A percentile compares a stretch with the other conserved stretches of the same genome.
Evolutionary conservation across 2,329 filamentous ascomycete genomes (phyloP).

Genomic region (Phialemonium atrogriseum): DNA sequence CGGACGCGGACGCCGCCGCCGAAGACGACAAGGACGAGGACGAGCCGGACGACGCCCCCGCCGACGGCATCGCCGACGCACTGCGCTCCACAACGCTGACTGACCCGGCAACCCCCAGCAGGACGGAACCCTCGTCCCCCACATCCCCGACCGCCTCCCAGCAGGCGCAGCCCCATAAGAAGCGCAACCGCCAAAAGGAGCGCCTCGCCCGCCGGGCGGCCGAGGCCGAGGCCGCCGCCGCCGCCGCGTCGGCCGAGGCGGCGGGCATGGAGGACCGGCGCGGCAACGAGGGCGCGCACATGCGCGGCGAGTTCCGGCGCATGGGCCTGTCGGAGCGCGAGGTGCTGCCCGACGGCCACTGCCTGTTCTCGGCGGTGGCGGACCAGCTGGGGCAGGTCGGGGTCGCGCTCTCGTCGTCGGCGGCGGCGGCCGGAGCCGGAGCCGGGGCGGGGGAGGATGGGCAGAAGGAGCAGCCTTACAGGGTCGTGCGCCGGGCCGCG

Average conservation of each 20-base stretch:
- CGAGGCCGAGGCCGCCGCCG: slow-evolving; percentile 64
- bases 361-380: slow-evolving; percentile 84
- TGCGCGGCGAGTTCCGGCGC: slow-evolving; percentile 58
- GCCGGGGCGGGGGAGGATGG: slow-evolving; percentile 18
- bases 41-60: not conserved
- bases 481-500: slow-evolving; percentile 58
- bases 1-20: not conserved
- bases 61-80: not conserved
- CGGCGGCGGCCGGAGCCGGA: slow-evolving; percentile 8
- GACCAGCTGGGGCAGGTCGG: slow-evolving; percentile 60
- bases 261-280: slow-evolving; percentile 65
- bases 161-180: slow-evolving; percentile 39
- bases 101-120: no score
- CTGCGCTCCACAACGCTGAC: slow-evolving; percentile 2
- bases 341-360: slow-evolving; percentile 88
- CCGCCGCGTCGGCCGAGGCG: slow-evolving; percentile 67
- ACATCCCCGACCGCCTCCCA: slow-evolving; percentile 11
- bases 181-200: slow-evolving; percentile 86
- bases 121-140: slow-evolving; percentile 8
- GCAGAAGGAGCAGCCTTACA: slow-evolving; percentile 42
- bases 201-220: slow-evolving; percentile 82
- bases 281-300: slow-evolving; percentile 58
- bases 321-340: slow-evolving; percentile 64
- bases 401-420: slow-evolving; percentile 29
- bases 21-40: slow-evolving; percentile 2